Base-by-base conservation (phyloP, 73 alveolate species). In the Tetrahymena thermophila region DNA sequence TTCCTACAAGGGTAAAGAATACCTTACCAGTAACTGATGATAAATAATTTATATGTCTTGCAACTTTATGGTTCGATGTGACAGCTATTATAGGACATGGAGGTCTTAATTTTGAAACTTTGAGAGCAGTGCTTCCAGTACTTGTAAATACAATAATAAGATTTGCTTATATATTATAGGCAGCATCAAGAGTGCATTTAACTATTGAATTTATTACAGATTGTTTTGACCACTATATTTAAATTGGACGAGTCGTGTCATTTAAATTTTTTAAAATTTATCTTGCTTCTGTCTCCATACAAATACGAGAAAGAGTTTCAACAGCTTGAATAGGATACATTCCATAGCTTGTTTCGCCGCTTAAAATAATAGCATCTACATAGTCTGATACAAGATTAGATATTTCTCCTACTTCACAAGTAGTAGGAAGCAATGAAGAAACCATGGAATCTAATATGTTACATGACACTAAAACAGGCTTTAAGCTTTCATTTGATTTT, bases 321-420 rank as follows among this genome's bases (percentile, higher is more conserved):
- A 93, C 83, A n/a, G 95, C 84, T 43, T 93, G 40, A 21, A 43
- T 57, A 37, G 95, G 95, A 93, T 93, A 93, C 85, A 42, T 38
- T 34, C 95, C 95, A 42, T 93, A 38, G 19, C 89, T 57, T n/a
- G 95, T 93, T 43, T 93, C 95, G 16, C 95, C 85, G 19, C 89
- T 93, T 34, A 93, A 38, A 8, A 43, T 43, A 7, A 93, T 93
- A 10, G 95, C 93, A 93, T 93, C 95, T 35, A 93, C 83, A 93
- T 93, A 50, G 16, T 93, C 95, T 7, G 56, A 42, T 35, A 93
- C 95, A 6, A 93, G 44, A 19, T 37, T 93, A 23, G 95, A 50
- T 16, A 93, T 93, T 34, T 93, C 95, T 43, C 95, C 95, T 35
- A 93, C 83, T 93, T 93, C 95, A 42, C 89, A 93, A 43, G 83